Base-by-base conservation (phyloP, 2,329 filamentous ascomycete genomes). In the Cordyceps cateniannulata region DNA sequence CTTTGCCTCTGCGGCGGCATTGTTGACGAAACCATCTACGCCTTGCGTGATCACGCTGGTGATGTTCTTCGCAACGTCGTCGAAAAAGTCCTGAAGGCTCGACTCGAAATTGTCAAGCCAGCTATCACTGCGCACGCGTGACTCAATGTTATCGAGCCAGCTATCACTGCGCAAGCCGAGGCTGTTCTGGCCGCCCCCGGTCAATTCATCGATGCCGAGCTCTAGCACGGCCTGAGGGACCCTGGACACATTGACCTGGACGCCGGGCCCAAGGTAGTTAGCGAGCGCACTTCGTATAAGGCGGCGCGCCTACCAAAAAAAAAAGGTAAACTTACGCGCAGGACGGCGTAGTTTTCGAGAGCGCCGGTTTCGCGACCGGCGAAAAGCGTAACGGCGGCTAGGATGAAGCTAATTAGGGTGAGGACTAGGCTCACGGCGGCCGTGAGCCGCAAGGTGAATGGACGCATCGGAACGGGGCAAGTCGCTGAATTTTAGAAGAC, bases 1-100 rank as follows among this genome's bases (percentile, higher is more conserved):
- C 53, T 74, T 71, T 50, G 80, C 55, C 57, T 76, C 65, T 60
- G 76, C 77, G 42, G 74, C 75, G 44, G 76, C 63, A 8, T 76
- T 70, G 60, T 75, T 72, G 5, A 71, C 69, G 38, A 79, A 66
- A 35, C 77, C 70, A 64, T 76, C 76, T 62, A 79, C 62, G 49
- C 72, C 68, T 47, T 74, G 72, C 53, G 70, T 71, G 62, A 73
- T 69, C 9, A 72, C 44, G 44, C 40, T 38, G 14, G 35, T 51
- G 8, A 60, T 32, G 49, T 50, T 51, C 18, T 59, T 59, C 29
- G 24, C 44, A 24, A 40, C 24, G 32, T 61, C 42, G 44, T 7
- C 6, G 5, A 58, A 2, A n/a, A 58, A 38, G 35, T 42, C 47
- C 2, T n/a, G 18, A 7, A 40, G n/a, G 12, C 9, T 45, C 12